Base-by-base conservation (phyloP, 2,329 filamentous ascomycete species). In the Claviceps arundinis region DNA sequence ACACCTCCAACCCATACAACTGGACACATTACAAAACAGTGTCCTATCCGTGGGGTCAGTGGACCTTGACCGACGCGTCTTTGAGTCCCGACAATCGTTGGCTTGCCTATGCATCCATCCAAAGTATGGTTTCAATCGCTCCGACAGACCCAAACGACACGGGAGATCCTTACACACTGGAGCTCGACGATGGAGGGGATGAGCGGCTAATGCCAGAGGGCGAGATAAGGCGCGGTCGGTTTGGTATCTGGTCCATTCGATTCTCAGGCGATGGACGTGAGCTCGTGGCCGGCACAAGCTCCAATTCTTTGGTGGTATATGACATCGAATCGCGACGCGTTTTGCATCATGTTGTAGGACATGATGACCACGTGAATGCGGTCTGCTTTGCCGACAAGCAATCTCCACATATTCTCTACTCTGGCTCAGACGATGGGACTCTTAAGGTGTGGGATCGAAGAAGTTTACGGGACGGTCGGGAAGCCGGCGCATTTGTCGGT, bases 21-120 rank as follows among this genome's bases (percentile, higher is more conserved):
- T 98, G 93, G 93, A 85, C 85, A 64, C 90, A 95, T 66, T 96
- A 96, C 74, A 97, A 91, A 70, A 91, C 87, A 0, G 87, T 89
- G 5, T 72, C 75, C 30, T 95, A 93, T 66, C 89, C 89, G 1
- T 87, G 83, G 58, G 93, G 90, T 2, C 84, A 88, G 60, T 98
- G 93, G 93, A 97, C 91, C 1, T 84, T 98, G 57, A 97, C 93
- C 14, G 93, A 98, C 68, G 90, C 91, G 2, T 87, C 87, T 0
- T 68, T 97, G 44, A 94, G 87, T 55, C 89, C 90, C 0, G 89
- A 97, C 70, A 97, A 96, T 65, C 85, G 81, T 59, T 93, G 87
- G 70, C 74, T 98, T 2, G 93, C 90, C 8, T 97, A 95, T 65
- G 91, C 87, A 44, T 95, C 89, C 5, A 94, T 97, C 53, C 78